These are phyloP conservation scores for Clavaria fumosa DNA, from an alignment of 768 basidiomycete species.

Conservation along the genomic window DNA sequence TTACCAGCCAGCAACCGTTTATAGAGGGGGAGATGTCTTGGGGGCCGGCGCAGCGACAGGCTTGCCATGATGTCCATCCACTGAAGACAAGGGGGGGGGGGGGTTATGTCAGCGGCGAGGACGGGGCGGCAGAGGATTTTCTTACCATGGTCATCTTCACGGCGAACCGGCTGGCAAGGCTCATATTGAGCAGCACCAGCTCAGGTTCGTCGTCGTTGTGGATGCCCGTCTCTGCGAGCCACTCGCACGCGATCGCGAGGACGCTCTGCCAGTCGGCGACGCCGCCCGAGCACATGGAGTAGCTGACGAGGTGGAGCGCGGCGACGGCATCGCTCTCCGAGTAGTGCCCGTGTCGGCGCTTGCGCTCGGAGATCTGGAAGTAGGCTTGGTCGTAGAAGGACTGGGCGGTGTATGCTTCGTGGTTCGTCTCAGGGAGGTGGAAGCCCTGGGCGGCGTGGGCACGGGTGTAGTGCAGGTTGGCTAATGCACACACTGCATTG, in stretches of 20 bases:
- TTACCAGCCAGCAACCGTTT: constrained; percentile 40
- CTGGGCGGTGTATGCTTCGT: constrained; percentile 41
- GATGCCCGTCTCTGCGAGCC: constrained; percentile 56
- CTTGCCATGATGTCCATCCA: constrained; percentile 69
- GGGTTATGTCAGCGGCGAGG: constrained; percentile 10
- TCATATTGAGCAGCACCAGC: constrained; percentile 39
- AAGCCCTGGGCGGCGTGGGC: constrained; percentile 48
- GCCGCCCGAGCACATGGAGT: constrained; percentile 56
- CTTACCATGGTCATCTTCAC: constrained; percentile 64
- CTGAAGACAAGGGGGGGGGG: constrained; percentile 26
- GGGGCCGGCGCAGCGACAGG: constrained; percentile 41
- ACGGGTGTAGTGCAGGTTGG: constrained; percentile 51
- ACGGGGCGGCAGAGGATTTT: background rate
- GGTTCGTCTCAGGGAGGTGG: constrained; percentile 34
- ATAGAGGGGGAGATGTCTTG: constrained; percentile 52
- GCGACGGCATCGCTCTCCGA: constrained; percentile 61
- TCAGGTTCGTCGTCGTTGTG: constrained; percentile 50
- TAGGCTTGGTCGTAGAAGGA: constrained; percentile 58
- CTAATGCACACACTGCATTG: constrained; percentile 61
- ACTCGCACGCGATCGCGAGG: constrained; percentile 58
- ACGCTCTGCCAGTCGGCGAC: constrained; percentile 53
- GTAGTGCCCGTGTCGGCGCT: constrained; percentile 37
- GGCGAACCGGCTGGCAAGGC: constrained; percentile 35
- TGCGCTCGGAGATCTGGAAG: constrained; percentile 41
- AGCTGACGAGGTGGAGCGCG: constrained; percentile 61